Conservation (phyloP, 176 grass and related monocot species). For the Hsuehochloa calcarea region DNA sequence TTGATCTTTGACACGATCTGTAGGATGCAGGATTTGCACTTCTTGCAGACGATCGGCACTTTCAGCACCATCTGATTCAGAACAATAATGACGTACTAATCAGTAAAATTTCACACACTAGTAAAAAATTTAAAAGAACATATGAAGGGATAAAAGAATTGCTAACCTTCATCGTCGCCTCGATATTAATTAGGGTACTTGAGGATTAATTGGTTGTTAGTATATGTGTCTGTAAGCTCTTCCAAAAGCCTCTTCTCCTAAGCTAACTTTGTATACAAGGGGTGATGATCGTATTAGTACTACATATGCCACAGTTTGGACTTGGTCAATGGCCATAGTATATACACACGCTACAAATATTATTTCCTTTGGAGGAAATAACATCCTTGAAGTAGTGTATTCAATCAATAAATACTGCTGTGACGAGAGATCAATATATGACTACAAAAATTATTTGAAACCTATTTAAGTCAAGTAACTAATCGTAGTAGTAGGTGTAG, state of each 20-base stretch:
- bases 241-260: not conserved
- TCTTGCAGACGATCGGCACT: slow-evolving; percentile 51
- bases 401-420: not conserved
- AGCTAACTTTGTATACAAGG: slow-evolving; percentile 15
- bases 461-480: slow-evolving; percentile 14
- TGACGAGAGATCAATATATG: not conserved
- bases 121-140: not conserved
- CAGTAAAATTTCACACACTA: not conserved
- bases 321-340: slow-evolving; percentile 4
- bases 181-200: slow-evolving; percentile 6
- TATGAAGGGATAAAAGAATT: not conserved
- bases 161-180: slow-evolving; percentile 37
- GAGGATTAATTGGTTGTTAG: not conserved
- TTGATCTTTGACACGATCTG: slow-evolving; percentile 28
- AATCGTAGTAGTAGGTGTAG: slow-evolving; percentile 18
- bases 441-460: not conserved
- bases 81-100: not conserved
- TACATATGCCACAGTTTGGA: not conserved
- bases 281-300: not conserved
- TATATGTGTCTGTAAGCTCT: not conserved
- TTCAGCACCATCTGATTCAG: slow-evolving; percentile 53
- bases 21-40: slow-evolving; percentile 49
- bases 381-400: not conserved
- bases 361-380: not conserved
- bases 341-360: not conserved